These are phyloP conservation scores for Haematococcus sp. DNA, from an alignment of 139 green algal species.

Conservation along the genomic window DNA sequence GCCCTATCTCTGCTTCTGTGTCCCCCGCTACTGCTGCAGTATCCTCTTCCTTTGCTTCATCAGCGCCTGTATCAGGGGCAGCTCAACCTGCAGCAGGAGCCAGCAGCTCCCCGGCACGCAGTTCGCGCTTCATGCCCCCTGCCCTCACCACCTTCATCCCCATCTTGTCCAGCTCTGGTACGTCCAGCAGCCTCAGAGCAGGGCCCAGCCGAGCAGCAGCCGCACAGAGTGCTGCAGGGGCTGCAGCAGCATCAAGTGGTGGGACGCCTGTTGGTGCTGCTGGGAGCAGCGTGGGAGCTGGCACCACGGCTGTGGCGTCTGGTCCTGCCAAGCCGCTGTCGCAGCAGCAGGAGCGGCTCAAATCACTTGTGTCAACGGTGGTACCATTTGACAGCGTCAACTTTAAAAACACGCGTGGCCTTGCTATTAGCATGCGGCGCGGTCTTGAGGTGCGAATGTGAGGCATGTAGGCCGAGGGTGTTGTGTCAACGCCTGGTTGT, in stretches of 20 bases:
- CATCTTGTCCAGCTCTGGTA: neutral
- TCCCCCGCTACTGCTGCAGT: too few relatives aligned
- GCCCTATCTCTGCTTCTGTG: too few relatives aligned
- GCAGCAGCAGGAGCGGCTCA: slow-evolving; percentile 50
- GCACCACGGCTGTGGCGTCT: neutral
- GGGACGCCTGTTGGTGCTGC: neutral
- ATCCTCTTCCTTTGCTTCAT: too few relatives aligned
- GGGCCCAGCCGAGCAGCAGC: neutral
- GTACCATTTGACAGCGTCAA: slow-evolving; percentile 81
- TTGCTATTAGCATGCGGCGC: slow-evolving; percentile 41
- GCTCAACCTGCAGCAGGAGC: too few relatives aligned
- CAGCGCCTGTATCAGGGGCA: too few relatives aligned
- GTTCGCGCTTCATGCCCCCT: too few relatives aligned
- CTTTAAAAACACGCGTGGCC: slow-evolving; percentile 56
- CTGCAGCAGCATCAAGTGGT: neutral
- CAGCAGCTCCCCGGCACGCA: too few relatives aligned
- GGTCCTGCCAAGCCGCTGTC: slow-evolving; percentile 28
- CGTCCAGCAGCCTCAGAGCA: neutral
- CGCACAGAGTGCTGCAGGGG: neutral
- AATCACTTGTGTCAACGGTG: slow-evolving; percentile 65
- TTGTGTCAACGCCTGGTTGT: too few relatives aligned
- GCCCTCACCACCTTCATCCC: neutral
- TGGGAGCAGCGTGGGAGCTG: slow-evolving; percentile 16
- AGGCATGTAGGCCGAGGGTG: too few relatives aligned
- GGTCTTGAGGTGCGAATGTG: slow-evolving; percentile 44